These are phyloP conservation scores for Elongisporangium anandrum DNA, from an alignment of 352 stramenopile species.

Conservation along the genomic window DNA sequence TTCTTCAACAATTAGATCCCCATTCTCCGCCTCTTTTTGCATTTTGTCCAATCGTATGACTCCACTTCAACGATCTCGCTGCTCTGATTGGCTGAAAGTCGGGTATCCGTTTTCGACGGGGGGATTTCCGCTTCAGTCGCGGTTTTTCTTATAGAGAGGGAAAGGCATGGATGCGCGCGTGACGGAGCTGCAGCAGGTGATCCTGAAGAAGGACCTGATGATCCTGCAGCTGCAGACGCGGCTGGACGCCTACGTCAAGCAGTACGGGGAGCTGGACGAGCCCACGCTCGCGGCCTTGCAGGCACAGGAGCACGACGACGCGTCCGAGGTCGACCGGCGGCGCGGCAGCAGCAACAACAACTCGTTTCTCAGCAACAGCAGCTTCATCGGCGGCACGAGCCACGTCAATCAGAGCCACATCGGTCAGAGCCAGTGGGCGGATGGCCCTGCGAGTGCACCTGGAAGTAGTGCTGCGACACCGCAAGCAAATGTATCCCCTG, in stretches of 20 bases:
- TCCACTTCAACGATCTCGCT: neutral
- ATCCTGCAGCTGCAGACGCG: conserved; percentile 73
- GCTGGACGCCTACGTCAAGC: conserved; percentile 51
- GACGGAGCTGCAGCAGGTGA: conserved; percentile 71
- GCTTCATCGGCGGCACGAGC: neutral
- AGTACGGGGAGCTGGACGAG: conserved; percentile 43
- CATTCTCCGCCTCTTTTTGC: conserved; percentile 3
- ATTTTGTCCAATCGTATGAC: neutral
- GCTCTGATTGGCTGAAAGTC: conserved; percentile 2
- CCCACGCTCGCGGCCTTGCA: conserved; percentile 24
- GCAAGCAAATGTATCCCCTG: neutral
- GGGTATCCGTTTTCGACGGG: neutral
- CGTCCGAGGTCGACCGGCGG: conserved; percentile 10
- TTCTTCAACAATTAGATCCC: conserved; percentile 5
- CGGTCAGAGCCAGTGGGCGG: neutral
- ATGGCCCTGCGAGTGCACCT: neutral
- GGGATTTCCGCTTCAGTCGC: neutral
- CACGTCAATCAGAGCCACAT: neutral
- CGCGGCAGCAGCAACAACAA: conserved; percentile 10
- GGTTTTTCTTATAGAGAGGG: neutral
- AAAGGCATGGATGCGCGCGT: conserved; percentile 47
- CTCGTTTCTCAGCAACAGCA: neutral
- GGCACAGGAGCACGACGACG: conserved; percentile 12
- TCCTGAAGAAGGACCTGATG: conserved; percentile 83
- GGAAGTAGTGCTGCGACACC: neutral